Conservation (phyloP, 2,329 filamentous ascomycete genomes). For the Colletotrichum tamarilloi region DNA sequence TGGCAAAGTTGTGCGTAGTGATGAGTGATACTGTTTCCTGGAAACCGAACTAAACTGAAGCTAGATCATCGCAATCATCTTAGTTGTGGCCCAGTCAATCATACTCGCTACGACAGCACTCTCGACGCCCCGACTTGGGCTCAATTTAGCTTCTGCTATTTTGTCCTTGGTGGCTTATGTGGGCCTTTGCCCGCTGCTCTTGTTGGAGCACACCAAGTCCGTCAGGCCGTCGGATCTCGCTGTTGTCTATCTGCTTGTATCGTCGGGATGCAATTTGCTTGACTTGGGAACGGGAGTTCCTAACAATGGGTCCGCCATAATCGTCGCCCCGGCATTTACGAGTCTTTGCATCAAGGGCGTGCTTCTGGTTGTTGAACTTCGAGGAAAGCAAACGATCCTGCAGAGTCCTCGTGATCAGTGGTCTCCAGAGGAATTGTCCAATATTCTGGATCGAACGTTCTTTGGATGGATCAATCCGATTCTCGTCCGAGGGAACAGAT, state of each 20-base stretch:
- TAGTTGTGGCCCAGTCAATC: background rate
- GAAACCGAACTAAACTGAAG: background rate
- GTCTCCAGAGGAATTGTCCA: background rate
- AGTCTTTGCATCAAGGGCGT: background rate
- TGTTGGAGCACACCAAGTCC: slow-evolving; percentile 6
- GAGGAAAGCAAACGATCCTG: background rate
- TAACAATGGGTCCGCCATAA: background rate
- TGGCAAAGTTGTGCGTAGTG: background rate
- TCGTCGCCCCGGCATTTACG: background rate
- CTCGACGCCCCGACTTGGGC: background rate
- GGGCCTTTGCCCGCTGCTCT: background rate
- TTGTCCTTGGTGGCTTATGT: background rate
- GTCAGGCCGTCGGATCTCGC: slow-evolving; percentile 14
- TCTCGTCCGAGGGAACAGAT: background rate
- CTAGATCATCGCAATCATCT: background rate
- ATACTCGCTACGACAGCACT: background rate
- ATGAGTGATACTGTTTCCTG: too few relatives aligned
- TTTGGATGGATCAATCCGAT: slow-evolving; percentile 30
- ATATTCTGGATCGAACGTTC: background rate
- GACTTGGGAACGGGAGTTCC: background rate
- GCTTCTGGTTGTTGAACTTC: background rate
- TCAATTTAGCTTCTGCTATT: background rate
- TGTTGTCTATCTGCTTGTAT: slow-evolving; percentile 1
- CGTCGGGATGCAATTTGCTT: background rate
- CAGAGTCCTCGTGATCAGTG: background rate